A percentile compares a stretch with the other conserved stretches of the same genome.
Evolutionary conservation across 78 protist genomes (phyloP).

Genomic region (Isochrysis galbana): DNA sequence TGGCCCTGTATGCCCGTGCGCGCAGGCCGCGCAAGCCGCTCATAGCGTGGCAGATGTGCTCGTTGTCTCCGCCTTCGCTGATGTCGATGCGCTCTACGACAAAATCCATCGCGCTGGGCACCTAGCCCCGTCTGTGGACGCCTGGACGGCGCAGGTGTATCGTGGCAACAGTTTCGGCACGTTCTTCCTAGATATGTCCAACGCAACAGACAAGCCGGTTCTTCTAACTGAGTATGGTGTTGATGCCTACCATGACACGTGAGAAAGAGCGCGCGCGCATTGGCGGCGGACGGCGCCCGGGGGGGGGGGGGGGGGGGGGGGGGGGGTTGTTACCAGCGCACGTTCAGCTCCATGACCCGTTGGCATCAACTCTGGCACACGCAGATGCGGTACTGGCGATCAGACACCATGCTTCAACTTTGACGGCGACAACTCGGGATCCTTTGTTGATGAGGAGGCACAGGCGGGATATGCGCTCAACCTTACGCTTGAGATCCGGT

Average conservation of each 20-base stretch:
- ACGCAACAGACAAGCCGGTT: neutral
- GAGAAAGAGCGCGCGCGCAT: too few species aligned
- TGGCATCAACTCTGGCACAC: too few species aligned
- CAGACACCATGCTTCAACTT: neutral
- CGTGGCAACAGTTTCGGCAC: neutral
- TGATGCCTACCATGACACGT: constrained; percentile 31
- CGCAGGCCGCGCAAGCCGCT: neutral
- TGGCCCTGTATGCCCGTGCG: too few species aligned
- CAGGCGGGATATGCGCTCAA: neutral
- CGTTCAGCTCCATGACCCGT: too few species aligned
- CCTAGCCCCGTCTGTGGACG: neutral
- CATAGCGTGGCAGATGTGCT: neutral
- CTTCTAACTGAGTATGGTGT: constrained; percentile 31
- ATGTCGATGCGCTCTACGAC: neutral
- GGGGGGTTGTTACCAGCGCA: too few species aligned
- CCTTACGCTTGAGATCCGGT: neutral
- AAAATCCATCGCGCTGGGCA: neutral
- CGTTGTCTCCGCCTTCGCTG: neutral
- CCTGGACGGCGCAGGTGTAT: constrained; percentile 19
- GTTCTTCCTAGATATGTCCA: neutral
- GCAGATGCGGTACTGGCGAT: neutral
- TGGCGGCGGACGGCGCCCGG: too few species aligned
- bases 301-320: too few species aligned
- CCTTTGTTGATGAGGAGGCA: neutral
- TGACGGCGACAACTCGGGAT: neutral